Conservation (phyloP, 345 rosid genomes). For the Arabis hirsuta region DNA sequence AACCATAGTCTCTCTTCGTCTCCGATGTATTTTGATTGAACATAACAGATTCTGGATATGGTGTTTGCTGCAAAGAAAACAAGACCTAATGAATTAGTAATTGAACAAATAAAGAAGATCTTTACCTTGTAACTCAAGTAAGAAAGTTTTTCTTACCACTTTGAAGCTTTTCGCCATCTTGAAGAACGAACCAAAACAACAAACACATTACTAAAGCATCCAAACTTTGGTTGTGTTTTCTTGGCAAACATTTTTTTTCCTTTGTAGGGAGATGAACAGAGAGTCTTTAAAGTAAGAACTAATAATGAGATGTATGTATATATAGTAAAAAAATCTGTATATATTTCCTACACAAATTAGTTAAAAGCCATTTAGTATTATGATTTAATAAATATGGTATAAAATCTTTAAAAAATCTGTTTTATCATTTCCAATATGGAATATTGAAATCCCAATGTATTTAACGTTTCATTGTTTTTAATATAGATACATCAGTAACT, state of each 20-base stretch:
- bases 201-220: conserved; percentile 20
- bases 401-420: neutral
- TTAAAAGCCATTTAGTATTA: neutral
- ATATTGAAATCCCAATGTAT: conserved; percentile 26
- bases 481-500: conserved; percentile 1
- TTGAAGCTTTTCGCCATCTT: conserved; percentile 38
- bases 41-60: conserved; percentile 32
- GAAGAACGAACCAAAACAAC: conserved; percentile 7
- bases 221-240: neutral
- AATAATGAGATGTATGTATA: neutral
- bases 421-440: conserved; percentile 26
- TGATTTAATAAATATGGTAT: conserved; percentile 14
- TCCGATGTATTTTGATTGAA: conserved; percentile 36
- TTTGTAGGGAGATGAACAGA: conserved; percentile 28
- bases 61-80: conserved; percentile 37
- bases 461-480: neutral
- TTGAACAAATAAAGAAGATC: neutral
- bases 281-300: neutral
- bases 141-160: conserved; percentile 25
- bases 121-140: conserved; percentile 17
- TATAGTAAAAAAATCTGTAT: neutral
- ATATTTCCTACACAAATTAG: neutral
- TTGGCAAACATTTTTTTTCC: neutral
- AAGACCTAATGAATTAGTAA: neutral
- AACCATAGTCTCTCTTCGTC: conserved; percentile 42